Evolutionary conservation across 495 filamentous ascomycete genomes (phyloP), one percentile per base, ranked within the genome.

Genomic region (Penicillium fimorum): DNA sequence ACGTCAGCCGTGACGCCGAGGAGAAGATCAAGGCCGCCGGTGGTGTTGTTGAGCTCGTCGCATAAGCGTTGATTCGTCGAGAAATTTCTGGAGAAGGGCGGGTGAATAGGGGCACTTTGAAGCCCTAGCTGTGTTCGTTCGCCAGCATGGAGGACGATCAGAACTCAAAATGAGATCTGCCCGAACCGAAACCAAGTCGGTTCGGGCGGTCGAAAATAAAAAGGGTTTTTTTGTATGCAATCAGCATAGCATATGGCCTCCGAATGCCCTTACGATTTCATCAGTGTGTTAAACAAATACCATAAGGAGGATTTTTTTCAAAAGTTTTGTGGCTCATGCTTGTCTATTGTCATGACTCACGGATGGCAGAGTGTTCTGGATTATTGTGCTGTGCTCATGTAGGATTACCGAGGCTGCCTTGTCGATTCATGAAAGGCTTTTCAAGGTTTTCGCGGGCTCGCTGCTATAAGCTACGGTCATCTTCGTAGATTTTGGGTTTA

Each of bases 1-100:
- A 88, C 76, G 85, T 96, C 76, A 91, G 86, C 79, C 84, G 85
- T 72, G 81, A 91, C 70, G 92, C 92, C 58, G 92, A 96, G 85
- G 79, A 84, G 78, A 96, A 96, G 85, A 96, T 96, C 79, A 92
- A 89, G 73, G 91, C 89, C 70, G 89, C 89, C 72, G 92, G 92
- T 74, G 91, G 92, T 72, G 84, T 95, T 66, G 82, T 94, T 60
- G 90, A 96, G 80, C 78, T 96, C 70, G 91, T 96, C 64, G 90
- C 90, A 76, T 96, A 88, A 83, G 75, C 66, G 64, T 68, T 69
- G 57, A 67, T 70, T 61, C 37, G 53, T 56, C 64, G 62, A 65
- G 70, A 17, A 17, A 64, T 63, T 56, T 60, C 61, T 50, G 57
- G 61, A 64, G 65, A 69, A 68, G 64, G 62, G 27, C 60, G 61